A percentile compares a stretch with the other conserved stretches of the same genome.
Conservation (phyloP, 306 rosid species). For the Acacia acuminata region DNA sequence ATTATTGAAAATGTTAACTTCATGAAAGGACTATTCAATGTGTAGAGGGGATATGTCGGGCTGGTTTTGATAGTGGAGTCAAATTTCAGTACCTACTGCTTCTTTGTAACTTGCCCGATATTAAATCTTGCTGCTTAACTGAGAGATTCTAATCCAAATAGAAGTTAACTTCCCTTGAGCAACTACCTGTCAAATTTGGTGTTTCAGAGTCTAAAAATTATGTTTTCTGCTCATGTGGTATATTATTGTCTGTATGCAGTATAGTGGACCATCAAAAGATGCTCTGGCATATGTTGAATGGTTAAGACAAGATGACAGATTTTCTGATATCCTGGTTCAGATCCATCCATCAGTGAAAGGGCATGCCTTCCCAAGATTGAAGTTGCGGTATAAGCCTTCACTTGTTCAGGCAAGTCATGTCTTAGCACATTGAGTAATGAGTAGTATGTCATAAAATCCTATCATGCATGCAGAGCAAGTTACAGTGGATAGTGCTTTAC, state of each 20-base stretch:
- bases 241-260: conserved; percentile 59
- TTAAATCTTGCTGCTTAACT: background rate
- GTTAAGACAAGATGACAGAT: conserved; percentile 75
- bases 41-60: too few relatives aligned
- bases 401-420: conserved; percentile 72
- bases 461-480: background rate
- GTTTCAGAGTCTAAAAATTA: conserved; percentile 18
- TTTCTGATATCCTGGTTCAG: conserved; percentile 74
- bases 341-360: conserved; percentile 69
- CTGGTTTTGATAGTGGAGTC: background rate
- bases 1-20: too few relatives aligned
- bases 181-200: conserved; percentile 1
- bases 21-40: too few relatives aligned
- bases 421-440: background rate
- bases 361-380: conserved; percentile 86
- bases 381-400: conserved; percentile 90
- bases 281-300: conserved; percentile 78
- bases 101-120: background rate
- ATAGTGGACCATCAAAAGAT: conserved; percentile 86
- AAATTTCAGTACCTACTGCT: background rate
- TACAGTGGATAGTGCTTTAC: background rate
- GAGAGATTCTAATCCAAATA: background rate
- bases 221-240: conserved; percentile 29
- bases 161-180: background rate
- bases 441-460: background rate